Evolutionary conservation across 2,329 filamentous ascomycete species (phyloP).

Genomic region (Fusarium pseudograminearum): DNA sequence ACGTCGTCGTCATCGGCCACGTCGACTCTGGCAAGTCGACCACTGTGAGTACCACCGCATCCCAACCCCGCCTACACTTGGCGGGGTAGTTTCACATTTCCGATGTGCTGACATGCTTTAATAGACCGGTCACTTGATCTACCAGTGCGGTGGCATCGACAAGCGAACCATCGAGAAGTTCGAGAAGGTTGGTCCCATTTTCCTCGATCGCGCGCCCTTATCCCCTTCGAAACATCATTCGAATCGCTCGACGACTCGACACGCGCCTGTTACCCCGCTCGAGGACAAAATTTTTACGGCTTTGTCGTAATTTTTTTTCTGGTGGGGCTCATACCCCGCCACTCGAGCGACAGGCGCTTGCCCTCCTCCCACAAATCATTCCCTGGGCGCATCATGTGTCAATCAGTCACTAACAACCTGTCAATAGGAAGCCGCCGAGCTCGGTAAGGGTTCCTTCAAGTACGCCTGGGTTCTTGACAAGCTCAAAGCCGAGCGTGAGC

Average conservation of each 20-base stretch:
- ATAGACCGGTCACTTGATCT: conserved; percentile 91
- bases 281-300: conserved; percentile 37
- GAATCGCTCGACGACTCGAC: conserved; percentile 31
- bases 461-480: conserved; percentile 99
- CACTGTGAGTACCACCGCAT: conserved; percentile 74
- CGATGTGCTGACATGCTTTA: conserved; percentile 48
- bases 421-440: conserved; percentile 92
- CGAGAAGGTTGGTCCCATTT: conserved; percentile 85
- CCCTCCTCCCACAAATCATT: conserved; percentile 24
- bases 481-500: conserved; percentile 99
- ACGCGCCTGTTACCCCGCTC: conserved; percentile 15
- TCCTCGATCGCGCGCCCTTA: conserved; percentile 28
- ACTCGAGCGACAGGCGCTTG: conserved; percentile 24
- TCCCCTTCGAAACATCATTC: conserved; percentile 26
- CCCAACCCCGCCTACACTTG: conserved; percentile 25
- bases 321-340: conserved; percentile 40
- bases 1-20: conserved; percentile 99
- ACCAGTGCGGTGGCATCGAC: conserved; percentile 99
- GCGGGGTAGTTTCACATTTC: conserved; percentile 8
- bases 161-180: conserved; percentile 99
- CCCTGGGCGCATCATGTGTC: conserved; percentile 18
- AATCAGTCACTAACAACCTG: conserved; percentile 34
- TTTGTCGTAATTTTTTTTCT: conserved; percentile 30
- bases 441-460: conserved; percentile 99
- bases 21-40: conserved; percentile 99